These are phyloP conservation scores for Talaromyces borbonicus DNA, from an alignment of 495 filamentous ascomycete genomes.

Conservation along the genomic window DNA sequence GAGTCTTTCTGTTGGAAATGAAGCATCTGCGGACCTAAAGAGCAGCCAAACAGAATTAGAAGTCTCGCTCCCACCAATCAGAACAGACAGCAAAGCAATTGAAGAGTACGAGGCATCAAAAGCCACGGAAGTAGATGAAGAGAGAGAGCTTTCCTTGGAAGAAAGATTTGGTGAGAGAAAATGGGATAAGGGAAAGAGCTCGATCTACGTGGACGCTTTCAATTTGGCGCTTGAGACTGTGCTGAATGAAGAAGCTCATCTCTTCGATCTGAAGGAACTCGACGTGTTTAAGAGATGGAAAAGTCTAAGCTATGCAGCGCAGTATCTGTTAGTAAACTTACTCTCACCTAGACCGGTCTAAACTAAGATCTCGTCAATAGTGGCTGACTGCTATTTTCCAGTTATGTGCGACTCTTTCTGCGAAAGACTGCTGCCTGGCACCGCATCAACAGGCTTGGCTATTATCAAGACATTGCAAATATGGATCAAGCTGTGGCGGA, in stretches of 20 bases:
- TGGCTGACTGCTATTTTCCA: conserved; percentile 17
- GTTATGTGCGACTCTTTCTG: conserved; percentile 88
- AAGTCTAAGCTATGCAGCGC: conserved; percentile 68
- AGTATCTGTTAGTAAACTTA: conserved; percentile 63
- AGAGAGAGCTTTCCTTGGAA: conserved; percentile 26
- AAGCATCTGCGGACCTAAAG: not conserved
- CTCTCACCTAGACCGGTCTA: not conserved
- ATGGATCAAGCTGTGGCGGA: conserved; percentile 50
- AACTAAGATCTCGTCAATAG: not conserved
- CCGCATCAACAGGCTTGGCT: conserved; percentile 64
- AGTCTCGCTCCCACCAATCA: conserved; percentile 57
- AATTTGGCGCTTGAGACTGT: conserved; percentile 88
- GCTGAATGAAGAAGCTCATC: conserved; percentile 75
- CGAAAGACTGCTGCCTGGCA: conserved; percentile 95
- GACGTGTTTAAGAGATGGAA: conserved; percentile 70
- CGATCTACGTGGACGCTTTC: conserved; percentile 96
- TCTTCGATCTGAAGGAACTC: conserved; percentile 76
- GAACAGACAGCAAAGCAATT: conserved; percentile 61
- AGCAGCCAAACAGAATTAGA: conserved; percentile 61
- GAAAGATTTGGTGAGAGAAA: conserved; percentile 42
- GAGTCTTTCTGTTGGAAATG: not conserved
- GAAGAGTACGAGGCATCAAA: conserved; percentile 64
- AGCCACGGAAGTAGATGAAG: conserved; percentile 25
- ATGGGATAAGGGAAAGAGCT: conserved; percentile 60
- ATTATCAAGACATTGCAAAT: conserved; percentile 76